A percentile compares a stretch with the other conserved stretches of the same genome.
Evolutionary conservation across 768 basidiomycete genomes (phyloP).

Genomic region (Amanita phalloides): DNA sequence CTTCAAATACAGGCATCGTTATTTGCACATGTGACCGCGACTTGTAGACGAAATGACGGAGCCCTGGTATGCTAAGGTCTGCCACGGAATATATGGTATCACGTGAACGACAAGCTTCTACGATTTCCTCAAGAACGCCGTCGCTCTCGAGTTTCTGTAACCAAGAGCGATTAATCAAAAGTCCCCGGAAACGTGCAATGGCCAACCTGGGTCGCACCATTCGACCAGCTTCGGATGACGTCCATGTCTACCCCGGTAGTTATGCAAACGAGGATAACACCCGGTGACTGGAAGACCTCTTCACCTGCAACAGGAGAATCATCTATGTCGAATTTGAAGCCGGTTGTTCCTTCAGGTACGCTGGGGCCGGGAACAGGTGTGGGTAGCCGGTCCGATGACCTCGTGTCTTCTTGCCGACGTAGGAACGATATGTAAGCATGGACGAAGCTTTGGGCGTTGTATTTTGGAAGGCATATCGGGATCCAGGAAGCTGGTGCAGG

Average conservation of each 20-base stretch:
- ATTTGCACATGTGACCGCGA: constrained; percentile 83
- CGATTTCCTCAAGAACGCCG: constrained; percentile 42
- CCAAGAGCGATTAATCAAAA: neutral
- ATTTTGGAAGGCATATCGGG: constrained; percentile 92
- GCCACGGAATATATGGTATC: constrained; percentile 58
- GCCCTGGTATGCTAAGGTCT: constrained; percentile 77
- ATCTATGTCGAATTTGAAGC: constrained; percentile 1
- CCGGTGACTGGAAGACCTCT: constrained; percentile 10
- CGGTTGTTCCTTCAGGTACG: constrained; percentile 7
- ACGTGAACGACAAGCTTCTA: constrained; percentile 33
- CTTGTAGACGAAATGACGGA: constrained; percentile 95
- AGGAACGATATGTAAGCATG: constrained; percentile 83
- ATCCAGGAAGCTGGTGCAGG: constrained; percentile 85
- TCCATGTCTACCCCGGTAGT: constrained; percentile 81
- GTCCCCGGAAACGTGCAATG: neutral
- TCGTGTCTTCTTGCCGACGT: constrained; percentile 26
- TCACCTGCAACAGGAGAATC: neutral
- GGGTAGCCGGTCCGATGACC: constrained; percentile 9
- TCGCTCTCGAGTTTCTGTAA: constrained; percentile 55
- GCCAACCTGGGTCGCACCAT: constrained; percentile 48
- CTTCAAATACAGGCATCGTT: constrained; percentile 78
- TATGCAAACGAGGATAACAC: constrained; percentile 68
- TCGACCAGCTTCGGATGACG: constrained; percentile 68
- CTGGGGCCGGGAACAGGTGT: constrained; percentile 6
- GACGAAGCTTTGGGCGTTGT: constrained; percentile 80